Base-by-base conservation (phyloP, 2,329 filamentous ascomycete species). In the Pseudogymnoascus sp. region DNA sequence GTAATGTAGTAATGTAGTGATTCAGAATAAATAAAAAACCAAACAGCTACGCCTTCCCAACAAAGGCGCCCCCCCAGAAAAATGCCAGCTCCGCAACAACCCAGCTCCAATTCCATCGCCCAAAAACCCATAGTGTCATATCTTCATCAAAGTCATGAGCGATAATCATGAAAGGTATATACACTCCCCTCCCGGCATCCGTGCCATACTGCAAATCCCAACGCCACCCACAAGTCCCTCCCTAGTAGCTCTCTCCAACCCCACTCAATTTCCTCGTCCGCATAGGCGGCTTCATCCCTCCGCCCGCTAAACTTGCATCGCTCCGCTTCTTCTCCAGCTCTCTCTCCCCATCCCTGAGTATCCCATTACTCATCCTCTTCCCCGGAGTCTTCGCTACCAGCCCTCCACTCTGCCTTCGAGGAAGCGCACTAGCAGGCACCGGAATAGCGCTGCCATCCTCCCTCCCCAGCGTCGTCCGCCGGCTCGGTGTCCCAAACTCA, bases 181-280 rank as follows among this genome's bases (percentile, higher is more conserved):
- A 53, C 47, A 53, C 47, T 35, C 28, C n/a, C 28, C 4, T 25
- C 28, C 28, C 18, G 15, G 18, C 47, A 53, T 7, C 47, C 47
- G 28, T 53, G 47, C 11, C 50, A 59, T 22, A 11, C 47, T 50
- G 47, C 33, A 58, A 39, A 58, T 59, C 35, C 57, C 37, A 58
- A 37, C 33, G 33, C 57, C 33, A 15, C 47, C 47, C 47, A 4
- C 28, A 61, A 22, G 18, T 15, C 28, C 60, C 72, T 15, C 28
- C 60, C 72, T 74, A 84, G 71, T 79, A 84, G n/a, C 80, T 82
- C 72, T 84, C 81, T 41, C 82, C 82, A 50, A 82, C 73, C 62
- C 80, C 79, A 70, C 75, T 80, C 68, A 80, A 73, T 67, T 79
- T 79, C 65, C 80, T 73, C 60, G 77, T 67, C 57, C 69, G 61